Conservation (phyloP, 108 stramenopile genomes). For the Cyclotella baltica region DNA sequence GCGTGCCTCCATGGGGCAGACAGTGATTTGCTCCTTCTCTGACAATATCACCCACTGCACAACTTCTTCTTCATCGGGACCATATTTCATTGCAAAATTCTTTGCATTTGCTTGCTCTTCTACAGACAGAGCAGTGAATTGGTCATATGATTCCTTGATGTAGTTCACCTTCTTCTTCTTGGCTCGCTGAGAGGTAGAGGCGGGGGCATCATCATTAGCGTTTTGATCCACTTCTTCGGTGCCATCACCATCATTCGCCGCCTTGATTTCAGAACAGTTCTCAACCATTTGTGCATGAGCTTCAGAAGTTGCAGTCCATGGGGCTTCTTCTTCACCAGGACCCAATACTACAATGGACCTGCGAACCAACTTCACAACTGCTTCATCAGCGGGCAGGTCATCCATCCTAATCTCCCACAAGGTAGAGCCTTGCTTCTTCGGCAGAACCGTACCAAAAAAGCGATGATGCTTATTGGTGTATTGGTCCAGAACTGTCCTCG, state of each 20-base stretch:
- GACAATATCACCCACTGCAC: constrained; percentile 4
- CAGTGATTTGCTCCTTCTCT: background rate
- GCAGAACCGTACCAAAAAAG: too few relatives aligned
- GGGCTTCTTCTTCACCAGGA: background rate
- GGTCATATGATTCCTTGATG: background rate
- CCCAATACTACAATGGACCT: background rate
- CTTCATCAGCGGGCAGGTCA: background rate
- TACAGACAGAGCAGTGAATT: background rate
- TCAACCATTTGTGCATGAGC: background rate
- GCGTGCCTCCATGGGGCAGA: constrained; percentile 4
- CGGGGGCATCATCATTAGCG: too few relatives aligned
- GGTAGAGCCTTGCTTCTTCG: too few relatives aligned
- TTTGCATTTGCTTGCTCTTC: constrained; percentile 1
- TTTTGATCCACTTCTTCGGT: too few relatives aligned
- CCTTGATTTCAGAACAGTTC: background rate
- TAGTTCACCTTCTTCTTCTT: background rate
- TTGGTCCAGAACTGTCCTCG: too few relatives aligned
- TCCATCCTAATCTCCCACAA: too few relatives aligned
- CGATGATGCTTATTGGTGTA: too few relatives aligned
- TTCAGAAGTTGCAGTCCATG: background rate
- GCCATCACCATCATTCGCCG: background rate
- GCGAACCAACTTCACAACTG: background rate
- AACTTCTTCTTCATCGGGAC: background rate
- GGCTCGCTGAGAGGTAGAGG: too few relatives aligned
- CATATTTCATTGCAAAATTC: background rate